Evolutionary conservation across 1,284 basidiomycete genomes (phyloP).

Genomic region (Tilletiaria anomala): DNA sequence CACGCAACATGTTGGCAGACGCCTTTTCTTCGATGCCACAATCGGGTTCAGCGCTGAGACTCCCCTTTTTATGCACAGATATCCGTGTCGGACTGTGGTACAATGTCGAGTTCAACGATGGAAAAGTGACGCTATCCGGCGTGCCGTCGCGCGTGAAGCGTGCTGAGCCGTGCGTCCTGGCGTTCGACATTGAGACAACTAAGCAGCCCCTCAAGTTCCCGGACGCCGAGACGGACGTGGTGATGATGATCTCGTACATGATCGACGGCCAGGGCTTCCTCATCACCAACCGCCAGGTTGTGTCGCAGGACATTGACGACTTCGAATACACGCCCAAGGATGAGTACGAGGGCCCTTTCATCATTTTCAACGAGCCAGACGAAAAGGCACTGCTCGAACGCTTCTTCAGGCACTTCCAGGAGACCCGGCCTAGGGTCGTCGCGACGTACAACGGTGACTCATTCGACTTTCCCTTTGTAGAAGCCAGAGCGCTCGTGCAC

Average conservation of each 20-base stretch:
- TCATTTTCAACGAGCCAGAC: constrained; percentile 83
- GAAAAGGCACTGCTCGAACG: constrained; percentile 72
- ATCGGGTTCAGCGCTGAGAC: no score
- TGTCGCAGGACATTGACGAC: constrained; percentile 92
- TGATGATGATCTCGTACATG: constrained; percentile 99
- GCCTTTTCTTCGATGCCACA: neutral
- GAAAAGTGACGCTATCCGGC: constrained; percentile 59
- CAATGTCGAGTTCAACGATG: constrained; percentile 56
- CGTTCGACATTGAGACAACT: constrained; percentile 96
- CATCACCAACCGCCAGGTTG: constrained; percentile 94
- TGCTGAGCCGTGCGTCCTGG: constrained; percentile 98
- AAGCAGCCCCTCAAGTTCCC: constrained; percentile 98
- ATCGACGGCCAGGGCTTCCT: constrained; percentile 89
- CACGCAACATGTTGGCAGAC: neutral
- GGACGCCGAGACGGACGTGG: constrained; percentile 84
- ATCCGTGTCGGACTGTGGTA: constrained; percentile 98
- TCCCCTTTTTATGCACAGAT: constrained; percentile 47
- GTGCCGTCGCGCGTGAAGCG: constrained; percentile 82
- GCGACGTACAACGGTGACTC: constrained; percentile 99
- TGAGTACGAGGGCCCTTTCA: constrained; percentile 94
- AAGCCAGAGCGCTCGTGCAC: constrained; percentile 67
- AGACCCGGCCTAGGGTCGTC: constrained; percentile 87
- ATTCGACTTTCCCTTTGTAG: constrained; percentile 99
- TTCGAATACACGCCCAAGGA: constrained; percentile 98
- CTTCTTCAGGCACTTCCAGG: constrained; percentile 87